Percentiles rank a stretch among this genome's conserved stretches.
Evolutionary conservation across 2,329 filamentous ascomycete species (phyloP).

Genomic region (Botrytis aclada): DNA sequence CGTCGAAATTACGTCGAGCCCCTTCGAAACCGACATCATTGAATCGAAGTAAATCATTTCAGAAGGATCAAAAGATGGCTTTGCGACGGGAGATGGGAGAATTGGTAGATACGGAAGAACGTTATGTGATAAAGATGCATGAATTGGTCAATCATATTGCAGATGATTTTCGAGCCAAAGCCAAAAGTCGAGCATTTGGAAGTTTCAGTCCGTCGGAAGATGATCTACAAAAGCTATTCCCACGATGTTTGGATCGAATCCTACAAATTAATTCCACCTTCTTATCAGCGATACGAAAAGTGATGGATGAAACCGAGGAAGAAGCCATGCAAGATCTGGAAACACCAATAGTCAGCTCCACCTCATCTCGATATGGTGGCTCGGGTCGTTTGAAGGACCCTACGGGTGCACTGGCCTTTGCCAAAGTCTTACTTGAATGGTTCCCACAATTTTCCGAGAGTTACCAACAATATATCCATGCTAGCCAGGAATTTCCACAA

Average conservation of each 20-base stretch:
- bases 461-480: slow-evolving; percentile 89
- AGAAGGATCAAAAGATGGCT: slow-evolving; percentile 77
- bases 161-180: slow-evolving; percentile 71
- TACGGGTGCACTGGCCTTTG: slow-evolving; percentile 74
- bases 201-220: slow-evolving; percentile 70
- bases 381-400: slow-evolving; percentile 60
- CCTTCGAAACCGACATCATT: slow-evolving; percentile 82
- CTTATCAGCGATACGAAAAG: slow-evolving; percentile 67
- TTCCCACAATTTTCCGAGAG: slow-evolving; percentile 88
- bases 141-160: slow-evolving; percentile 80
- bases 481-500: slow-evolving; percentile 82
- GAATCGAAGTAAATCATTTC: slow-evolving; percentile 74
- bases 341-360: slow-evolving; percentile 48
- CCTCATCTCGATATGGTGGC: slow-evolving; percentile 45
- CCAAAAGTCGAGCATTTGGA: slow-evolving; percentile 53
- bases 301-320: slow-evolving; percentile 81
- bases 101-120: slow-evolving; percentile 87
- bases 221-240: slow-evolving; percentile 75
- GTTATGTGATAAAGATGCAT: slow-evolving; percentile 85
- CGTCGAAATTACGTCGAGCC: slow-evolving; percentile 76
- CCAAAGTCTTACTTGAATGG: slow-evolving; percentile 81
- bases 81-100: slow-evolving; percentile 87
- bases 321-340: slow-evolving; percentile 77
- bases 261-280: slow-evolving; percentile 79
- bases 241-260: slow-evolving; percentile 75